Base-by-base conservation (phyloP, 169 alveolate species). In the Eimeria praecox region DNA sequence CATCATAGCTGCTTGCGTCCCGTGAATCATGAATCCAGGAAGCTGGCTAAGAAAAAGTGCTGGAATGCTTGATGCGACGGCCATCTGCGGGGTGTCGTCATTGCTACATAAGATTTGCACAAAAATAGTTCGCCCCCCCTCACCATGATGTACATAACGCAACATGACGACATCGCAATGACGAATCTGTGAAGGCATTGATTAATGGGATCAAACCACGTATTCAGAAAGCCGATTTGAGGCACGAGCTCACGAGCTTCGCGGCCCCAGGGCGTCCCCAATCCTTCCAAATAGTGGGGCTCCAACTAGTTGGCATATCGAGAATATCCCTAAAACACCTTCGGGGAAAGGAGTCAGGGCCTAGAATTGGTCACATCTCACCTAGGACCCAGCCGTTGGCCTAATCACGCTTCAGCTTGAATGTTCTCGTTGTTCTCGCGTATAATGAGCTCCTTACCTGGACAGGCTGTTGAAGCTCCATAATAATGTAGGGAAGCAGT, bases 381-480 rank as follows among this genome's bases (percentile, higher is more conserved):
- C 95, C 95, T 92, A 92, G 38, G 54, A 92, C 71, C 88, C 88
- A 92, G 66, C 92, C 95, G 89, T 92, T 92, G 20, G 89, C 92
- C 95, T 92, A 77, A 24, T 22, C n/a, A 69, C 30, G 35, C 10
- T 73, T 22, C 62, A 89, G 33, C 1, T 14, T 40, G 46, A 64
- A 80, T 30, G n/a, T 40, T 46, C 44, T 14, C 46, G 85, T 30
- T 3, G 22, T 12, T 30, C 40, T 30, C 9, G 30, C 62, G 14
- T 69, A 59, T n/a, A 86, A 56, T 30, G 30, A 69, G 77, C 1
- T 30, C 24, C 35, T 59, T 69, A 93, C 96, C 96, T 93, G 96
- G 78, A 83, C 94, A 46, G 96, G 96, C 64, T 82, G 88, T n/a
- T 83, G 90, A 14, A 93, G 93, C 88, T 93, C 96, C 96, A 93